These are phyloP conservation scores for Russula lepida DNA, from an alignment of 768 basidiomycete species.

Conservation along the genomic window DNA sequence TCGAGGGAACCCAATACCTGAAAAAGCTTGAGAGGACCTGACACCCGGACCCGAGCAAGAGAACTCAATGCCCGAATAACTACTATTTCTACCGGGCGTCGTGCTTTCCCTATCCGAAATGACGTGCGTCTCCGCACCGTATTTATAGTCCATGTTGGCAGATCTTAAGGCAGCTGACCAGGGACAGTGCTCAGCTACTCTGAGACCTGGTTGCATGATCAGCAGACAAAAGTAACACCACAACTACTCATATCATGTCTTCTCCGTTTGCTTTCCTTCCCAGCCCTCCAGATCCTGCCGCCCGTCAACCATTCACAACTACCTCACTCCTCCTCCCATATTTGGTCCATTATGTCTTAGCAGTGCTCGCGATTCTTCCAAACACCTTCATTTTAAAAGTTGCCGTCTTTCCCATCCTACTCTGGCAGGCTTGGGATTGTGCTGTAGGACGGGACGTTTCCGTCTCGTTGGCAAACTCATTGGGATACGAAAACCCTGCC, in stretches of 20 bases:
- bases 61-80: too few species aligned
- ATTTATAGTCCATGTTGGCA: too few species aligned
- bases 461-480: not conserved
- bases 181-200: too few species aligned
- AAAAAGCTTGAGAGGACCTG: too few species aligned
- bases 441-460: constrained; percentile 1
- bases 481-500: not conserved
- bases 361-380: constrained; percentile 13
- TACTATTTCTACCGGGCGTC: too few species aligned
- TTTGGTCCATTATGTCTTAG: not conserved
- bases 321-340: not conserved
- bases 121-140: too few species aligned
- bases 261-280: not conserved
- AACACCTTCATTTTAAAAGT: not conserved
- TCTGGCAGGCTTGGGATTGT: constrained; percentile 5
- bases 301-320: constrained; percentile 4
- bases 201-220: too few species aligned
- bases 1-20: too few species aligned
- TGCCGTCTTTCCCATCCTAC: constrained; percentile 1
- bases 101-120: too few species aligned
- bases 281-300: constrained; percentile 2
- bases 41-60: too few species aligned
- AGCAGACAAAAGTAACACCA: too few species aligned
- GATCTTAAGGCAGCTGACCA: too few species aligned
- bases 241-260: not conserved